These are phyloP conservation scores for Plenodomus lindquistii DNA, from an alignment of 2,329 filamentous ascomycete species.

Conservation along the genomic window DNA sequence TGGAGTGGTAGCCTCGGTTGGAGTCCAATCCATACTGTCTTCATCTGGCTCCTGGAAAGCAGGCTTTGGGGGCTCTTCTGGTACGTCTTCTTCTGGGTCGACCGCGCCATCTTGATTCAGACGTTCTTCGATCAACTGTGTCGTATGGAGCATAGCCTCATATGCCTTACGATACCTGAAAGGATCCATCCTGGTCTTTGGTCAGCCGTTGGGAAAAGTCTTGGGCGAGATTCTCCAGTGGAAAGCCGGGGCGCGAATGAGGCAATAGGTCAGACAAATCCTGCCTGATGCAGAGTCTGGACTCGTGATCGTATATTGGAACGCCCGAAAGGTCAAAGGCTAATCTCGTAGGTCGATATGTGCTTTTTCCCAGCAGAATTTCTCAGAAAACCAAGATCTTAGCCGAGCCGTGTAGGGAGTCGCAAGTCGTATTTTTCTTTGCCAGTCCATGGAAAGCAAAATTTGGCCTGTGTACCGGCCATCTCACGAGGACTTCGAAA, in stretches of 20 bases:
- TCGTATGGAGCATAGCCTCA: slow-evolving; percentile 43
- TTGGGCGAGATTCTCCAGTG: slow-evolving; percentile 4
- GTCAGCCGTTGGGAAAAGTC: slow-evolving; percentile 10
- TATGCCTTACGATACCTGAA: slow-evolving; percentile 44
- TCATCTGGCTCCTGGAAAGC: slow-evolving; percentile 35
- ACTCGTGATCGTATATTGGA: neutral
- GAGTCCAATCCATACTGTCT: slow-evolving; percentile 46
- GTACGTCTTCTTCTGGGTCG: slow-evolving; percentile 7
- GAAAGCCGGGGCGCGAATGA: neutral
- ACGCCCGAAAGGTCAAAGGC: neutral
- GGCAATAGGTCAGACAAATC: neutral
- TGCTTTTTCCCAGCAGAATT: neutral
- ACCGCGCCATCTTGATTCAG: slow-evolving; percentile 24
- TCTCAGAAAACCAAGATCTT: slow-evolving; percentile 2
- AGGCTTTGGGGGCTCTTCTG: slow-evolving; percentile 10
- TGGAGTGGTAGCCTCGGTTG: slow-evolving; percentile 34
- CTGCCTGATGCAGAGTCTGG: neutral
- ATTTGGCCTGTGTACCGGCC: slow-evolving; percentile 16
- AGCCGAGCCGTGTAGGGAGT: slow-evolving; percentile 1
- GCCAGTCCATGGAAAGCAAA: slow-evolving; percentile 9
- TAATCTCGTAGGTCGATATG: neutral
- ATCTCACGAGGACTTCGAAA: slow-evolving; percentile 20
- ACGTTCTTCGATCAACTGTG: slow-evolving; percentile 37
- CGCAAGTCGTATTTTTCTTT: slow-evolving; percentile 12
- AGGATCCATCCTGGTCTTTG: slow-evolving; percentile 39